These are phyloP conservation scores for Rutstroemia sydowiana DNA, from an alignment of 2,329 filamentous ascomycete species.

Conservation along the genomic window DNA sequence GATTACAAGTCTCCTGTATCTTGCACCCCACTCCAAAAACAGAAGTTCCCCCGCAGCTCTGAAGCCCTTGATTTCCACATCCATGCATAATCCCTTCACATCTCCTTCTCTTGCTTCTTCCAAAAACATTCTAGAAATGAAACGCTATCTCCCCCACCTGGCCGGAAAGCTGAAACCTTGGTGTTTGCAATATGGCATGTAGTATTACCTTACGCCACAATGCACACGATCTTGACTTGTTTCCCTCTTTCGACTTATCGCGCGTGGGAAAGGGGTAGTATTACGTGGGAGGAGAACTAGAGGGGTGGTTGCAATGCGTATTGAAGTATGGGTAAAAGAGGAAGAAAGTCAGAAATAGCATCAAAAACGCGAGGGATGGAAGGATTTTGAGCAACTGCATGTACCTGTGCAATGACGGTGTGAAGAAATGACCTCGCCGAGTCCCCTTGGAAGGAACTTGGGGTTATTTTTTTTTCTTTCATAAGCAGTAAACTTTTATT, in stretches of 20 bases:
- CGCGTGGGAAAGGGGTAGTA: background rate
- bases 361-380: background rate
- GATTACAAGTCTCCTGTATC: background rate
- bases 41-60: background rate
- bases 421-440: background rate
- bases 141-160: background rate
- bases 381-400: background rate
- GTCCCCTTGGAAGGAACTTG: background rate
- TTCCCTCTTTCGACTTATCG: background rate
- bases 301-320: slow-evolving; percentile 8
- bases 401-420: background rate
- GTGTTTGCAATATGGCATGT: background rate
- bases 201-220: background rate
- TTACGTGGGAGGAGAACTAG: background rate
- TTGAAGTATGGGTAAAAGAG: background rate
- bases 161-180: slow-evolving; percentile 6
- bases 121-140: slow-evolving; percentile 8
- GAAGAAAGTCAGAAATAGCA: background rate
- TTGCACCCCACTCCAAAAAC: slow-evolving; percentile 1
- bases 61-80: background rate
- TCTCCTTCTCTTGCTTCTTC: background rate
- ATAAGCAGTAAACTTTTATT: background rate
- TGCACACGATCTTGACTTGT: background rate
- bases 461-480: background rate
- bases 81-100: background rate